Evolutionary conservation across 306 rosid species (phyloP), one percentile per base, ranked within the genome.

Genomic region (Dalbergia cultrata): DNA sequence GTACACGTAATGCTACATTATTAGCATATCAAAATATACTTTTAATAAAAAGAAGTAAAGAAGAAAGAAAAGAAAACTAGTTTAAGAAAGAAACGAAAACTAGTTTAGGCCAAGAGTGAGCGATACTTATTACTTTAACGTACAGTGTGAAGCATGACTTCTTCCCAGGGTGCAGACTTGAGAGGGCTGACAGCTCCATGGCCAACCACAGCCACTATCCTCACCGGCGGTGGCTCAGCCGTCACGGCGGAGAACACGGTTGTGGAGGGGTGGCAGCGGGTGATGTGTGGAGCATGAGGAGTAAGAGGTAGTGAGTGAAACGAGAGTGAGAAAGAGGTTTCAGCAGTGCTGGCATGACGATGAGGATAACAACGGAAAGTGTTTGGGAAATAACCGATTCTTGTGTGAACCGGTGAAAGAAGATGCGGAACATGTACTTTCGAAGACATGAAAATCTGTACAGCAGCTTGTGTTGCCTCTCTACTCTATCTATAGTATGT

Each of bases 61-160:
- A 39, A 19, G 3, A 56, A 57, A 13, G 5, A 7, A 44, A 53
- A 13, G 18, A 12, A 9, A 5, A 7, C 4, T 9, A 4, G 66
- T 5, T 50, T 2, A 13, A 19, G 3, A 56, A 57, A 13, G 5
- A 7, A 44, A 53, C 10, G 18, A 12, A 9, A 5, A 7, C 4
- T 9, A 4, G 66, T 5, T 50, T 2, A 13, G 22, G 14, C 3
- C n/a, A 0, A 14, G 26, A 4, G 17, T 56, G 19, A 47, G 78
- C 66, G 52, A 5, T 13, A 50, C 19, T 54, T 54, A 5, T 54
- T 57, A 83, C 88, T 83, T 18, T 72, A 26, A 26, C 31, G 2
- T 26, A 93, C 97, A 9, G 98, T 87, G 77, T 93, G 98, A 69
- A 91, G 92, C 93, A 93, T 90, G 86, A 93, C 97, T 74, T 91